A percentile compares a stretch with the other conserved stretches of the same genome.
Evolutionary conservation across 176 grass and related monocot species (phyloP).

Genomic region (Sorghum bicolor): DNA sequence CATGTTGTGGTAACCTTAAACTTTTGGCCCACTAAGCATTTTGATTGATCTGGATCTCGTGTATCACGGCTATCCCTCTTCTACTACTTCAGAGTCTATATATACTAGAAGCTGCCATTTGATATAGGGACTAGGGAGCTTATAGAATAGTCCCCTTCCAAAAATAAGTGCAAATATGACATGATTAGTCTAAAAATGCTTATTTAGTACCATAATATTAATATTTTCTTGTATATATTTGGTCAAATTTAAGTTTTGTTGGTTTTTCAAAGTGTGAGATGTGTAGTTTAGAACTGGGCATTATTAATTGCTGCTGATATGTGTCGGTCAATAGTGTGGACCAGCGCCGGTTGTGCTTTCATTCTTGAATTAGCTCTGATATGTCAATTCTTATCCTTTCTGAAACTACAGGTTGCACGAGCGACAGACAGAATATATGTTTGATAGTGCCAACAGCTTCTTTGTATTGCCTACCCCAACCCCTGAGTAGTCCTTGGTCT

Average conservation of each 20-base stretch:
- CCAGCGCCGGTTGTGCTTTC: neutral
- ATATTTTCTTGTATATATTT: too few species aligned
- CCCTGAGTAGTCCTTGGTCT: neutral
- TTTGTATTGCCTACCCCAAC: neutral
- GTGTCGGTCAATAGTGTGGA: neutral
- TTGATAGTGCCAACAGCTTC: constrained; percentile 3
- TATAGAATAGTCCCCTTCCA: too few species aligned
- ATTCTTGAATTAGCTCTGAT: neutral
- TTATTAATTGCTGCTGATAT: neutral
- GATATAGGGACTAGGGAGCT: neutral
- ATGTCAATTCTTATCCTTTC: neutral
- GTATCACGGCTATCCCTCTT: neutral
- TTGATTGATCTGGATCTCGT: neutral
- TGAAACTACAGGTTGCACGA: neutral
- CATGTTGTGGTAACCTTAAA: neutral
- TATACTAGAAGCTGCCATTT: neutral
- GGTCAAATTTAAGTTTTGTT: too few species aligned
- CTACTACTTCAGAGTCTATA: neutral
- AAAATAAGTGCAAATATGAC: too few species aligned
- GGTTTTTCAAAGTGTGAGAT: too few species aligned
- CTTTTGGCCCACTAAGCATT: neutral
- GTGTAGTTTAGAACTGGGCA: too few species aligned
- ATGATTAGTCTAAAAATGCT: too few species aligned
- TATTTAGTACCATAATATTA: too few species aligned
- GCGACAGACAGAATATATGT: constrained; percentile 2